Evolutionary conservation across 306 rosid genomes (phyloP).

Genomic region (Astragalus glycyphyllos): DNA sequence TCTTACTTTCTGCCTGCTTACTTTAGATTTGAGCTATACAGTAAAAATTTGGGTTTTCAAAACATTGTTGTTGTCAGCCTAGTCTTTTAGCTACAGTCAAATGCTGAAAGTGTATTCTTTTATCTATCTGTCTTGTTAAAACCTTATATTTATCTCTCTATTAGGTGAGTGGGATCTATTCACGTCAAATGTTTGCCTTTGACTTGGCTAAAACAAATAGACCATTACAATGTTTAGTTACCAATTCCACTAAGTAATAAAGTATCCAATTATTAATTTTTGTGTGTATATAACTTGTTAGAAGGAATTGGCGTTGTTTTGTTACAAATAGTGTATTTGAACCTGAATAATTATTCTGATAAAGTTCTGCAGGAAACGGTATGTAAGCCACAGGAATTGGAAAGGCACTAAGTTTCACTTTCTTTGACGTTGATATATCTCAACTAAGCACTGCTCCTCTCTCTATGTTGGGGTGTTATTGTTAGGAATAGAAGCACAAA

Average conservation of each 20-base stretch:
- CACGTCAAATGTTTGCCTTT: not conserved
- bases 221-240: not conserved
- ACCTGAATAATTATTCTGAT: not conserved
- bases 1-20: not conserved
- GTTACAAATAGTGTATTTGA: too few relatives aligned
- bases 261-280: too few relatives aligned
- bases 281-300: too few relatives aligned
- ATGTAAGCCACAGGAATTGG: constrained; percentile 2
- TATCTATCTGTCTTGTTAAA: not conserved
- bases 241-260: not conserved
- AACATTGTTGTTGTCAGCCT: not conserved
- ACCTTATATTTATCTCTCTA: too few relatives aligned
- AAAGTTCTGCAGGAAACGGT: not conserved
- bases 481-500: not conserved
- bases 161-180: too few relatives aligned
- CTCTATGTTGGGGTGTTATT: not conserved
- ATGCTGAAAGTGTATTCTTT: not conserved
- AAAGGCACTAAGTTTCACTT: not conserved
- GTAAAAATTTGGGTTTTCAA: too few relatives aligned
- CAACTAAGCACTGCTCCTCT: not conserved
- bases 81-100: not conserved
- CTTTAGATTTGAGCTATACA: not conserved
- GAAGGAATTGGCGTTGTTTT: too few relatives aligned
- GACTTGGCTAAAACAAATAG: not conserved
- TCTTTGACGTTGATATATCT: constrained; percentile 4